Evolutionary conservation across 2,329 filamentous ascomycete species (phyloP), one percentile per base, ranked within the genome.

Genomic region (Ophiostoma pallidulum): DNA sequence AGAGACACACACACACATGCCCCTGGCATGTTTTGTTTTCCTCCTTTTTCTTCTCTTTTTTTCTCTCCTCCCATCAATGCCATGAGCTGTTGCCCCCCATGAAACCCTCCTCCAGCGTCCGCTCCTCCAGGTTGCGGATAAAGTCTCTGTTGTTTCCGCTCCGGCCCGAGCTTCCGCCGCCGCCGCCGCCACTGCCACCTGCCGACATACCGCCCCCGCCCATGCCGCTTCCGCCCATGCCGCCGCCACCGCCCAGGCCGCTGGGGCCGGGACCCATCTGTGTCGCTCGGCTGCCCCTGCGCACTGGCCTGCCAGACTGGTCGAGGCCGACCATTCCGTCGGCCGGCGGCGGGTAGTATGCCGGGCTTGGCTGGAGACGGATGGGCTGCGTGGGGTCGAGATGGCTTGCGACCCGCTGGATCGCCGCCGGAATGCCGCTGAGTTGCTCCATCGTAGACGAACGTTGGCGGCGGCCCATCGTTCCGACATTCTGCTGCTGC

Each of bases 381-480:
- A 98, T 97, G 0, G 92, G 92, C 51, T 90, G 86, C 58, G 81
- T 97, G 2, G 92, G 92, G 60, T 98, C 92, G 38, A 98, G 77
- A 65, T 97, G 91, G 62, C 89, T 95, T 36, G 92, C 92, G 19
- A 98, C 92, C 57, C 92, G 78, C 66, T 98, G 92, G 50, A 98
- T 87, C 3, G 90, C 83, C 13, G 86, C 83, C 5, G 92, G 92
- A 50, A 98, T 95, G 2, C 91, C 91, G 53, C 85, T 90, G 60
- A 90, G 85, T 62, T 92, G 87, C 60, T 97, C 92, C 84, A 97
- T 94, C 4, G 92, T 98, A 38, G 90, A 92, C 35, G 92, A 90
- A 52, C 92, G 81, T 66, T 95, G 91, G 46, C 92, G 80, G 60
- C 63, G 39, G 8, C 45, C 54, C 45, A 81, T 84, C 50, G 85